Percentiles rank a stretch among this genome's conserved stretches.
phyloP scores from a whole-genome alignment of 805 yeast genomes.

The Metschnikowia borealis region DNA sequence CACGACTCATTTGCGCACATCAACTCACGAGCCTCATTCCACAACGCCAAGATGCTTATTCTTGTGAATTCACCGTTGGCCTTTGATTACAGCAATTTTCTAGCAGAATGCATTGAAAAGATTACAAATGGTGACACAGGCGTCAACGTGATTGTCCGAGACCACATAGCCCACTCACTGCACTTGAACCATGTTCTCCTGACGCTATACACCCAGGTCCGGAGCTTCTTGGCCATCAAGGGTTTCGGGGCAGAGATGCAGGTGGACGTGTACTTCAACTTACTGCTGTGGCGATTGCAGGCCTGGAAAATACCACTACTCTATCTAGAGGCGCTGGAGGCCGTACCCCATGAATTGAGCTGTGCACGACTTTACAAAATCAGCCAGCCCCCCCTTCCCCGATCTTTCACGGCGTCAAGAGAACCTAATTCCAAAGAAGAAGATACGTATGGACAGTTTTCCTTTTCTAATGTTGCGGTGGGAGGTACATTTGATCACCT shows the following conservation, averaged over 20 bases:
- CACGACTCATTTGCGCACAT: neutral
- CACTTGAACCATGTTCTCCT: constrained; percentile 28
- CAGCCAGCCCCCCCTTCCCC: neutral
- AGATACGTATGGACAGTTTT: neutral
- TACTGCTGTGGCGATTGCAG: neutral
- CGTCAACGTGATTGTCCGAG: constrained; percentile 25
- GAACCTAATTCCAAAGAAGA: neutral
- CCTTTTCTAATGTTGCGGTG: constrained; percentile 44
- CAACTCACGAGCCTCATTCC: neutral
- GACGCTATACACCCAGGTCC: constrained; percentile 24
- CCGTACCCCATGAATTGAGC: neutral
- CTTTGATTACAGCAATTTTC: constrained; percentile 10
- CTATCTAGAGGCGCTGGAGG: constrained; percentile 1
- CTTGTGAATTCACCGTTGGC: constrained; percentile 1
- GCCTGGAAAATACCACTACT: neutral
- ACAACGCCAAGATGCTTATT: neutral
- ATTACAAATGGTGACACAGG: neutral
- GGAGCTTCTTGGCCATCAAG: neutral
- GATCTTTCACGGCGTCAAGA: too few relatives aligned
- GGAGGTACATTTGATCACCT: constrained; percentile 98
- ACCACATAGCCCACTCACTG: constrained; percentile 18
- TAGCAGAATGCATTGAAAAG: constrained; percentile 5
- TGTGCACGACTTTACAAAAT: neutral
- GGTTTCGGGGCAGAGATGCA: neutral
- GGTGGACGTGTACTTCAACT: neutral